These are phyloP conservation scores for Ochetophila trinervis DNA, from an alignment of 306 rosid species.

Conservation along the genomic window DNA sequence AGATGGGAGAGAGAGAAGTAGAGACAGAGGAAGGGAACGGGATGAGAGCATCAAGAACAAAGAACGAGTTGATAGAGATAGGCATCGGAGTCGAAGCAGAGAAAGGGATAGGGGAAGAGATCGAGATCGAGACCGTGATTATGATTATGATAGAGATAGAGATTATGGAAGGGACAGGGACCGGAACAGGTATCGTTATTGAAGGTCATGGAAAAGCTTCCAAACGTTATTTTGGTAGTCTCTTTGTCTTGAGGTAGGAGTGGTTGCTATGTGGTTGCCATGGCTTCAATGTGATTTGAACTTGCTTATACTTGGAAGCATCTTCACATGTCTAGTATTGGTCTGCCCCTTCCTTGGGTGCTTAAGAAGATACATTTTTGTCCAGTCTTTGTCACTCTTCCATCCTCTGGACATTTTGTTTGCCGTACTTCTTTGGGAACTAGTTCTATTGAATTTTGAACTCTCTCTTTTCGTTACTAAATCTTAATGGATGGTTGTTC, in stretches of 20 bases:
- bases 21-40: constrained; percentile 76
- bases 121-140: constrained; percentile 63
- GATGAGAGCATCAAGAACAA: constrained; percentile 53
- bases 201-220: constrained; percentile 25
- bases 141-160: constrained; percentile 56
- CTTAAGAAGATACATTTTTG: too few relatives aligned
- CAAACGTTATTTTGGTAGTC: constrained; percentile 17
- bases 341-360: too few relatives aligned
- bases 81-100: constrained; percentile 66
- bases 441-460: too few relatives aligned
- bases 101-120: constrained; percentile 78
- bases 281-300: too few relatives aligned
- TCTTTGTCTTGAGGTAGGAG: constrained; percentile 13
- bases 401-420: too few relatives aligned
- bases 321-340: too few relatives aligned
- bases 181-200: constrained; percentile 55
- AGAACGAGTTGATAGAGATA: constrained; percentile 60
- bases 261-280: neutral
- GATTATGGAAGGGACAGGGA: constrained; percentile 73
- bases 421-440: too few relatives aligned
- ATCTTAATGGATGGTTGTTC: too few relatives aligned
- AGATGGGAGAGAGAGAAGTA: constrained; percentile 76
- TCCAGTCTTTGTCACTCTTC: too few relatives aligned
- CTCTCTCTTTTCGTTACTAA: too few relatives aligned
- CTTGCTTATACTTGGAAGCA: too few relatives aligned